Base-by-base conservation (phyloP, 768 basidiomycete genomes). In the Tubosaeta brunneosetosa region DNA sequence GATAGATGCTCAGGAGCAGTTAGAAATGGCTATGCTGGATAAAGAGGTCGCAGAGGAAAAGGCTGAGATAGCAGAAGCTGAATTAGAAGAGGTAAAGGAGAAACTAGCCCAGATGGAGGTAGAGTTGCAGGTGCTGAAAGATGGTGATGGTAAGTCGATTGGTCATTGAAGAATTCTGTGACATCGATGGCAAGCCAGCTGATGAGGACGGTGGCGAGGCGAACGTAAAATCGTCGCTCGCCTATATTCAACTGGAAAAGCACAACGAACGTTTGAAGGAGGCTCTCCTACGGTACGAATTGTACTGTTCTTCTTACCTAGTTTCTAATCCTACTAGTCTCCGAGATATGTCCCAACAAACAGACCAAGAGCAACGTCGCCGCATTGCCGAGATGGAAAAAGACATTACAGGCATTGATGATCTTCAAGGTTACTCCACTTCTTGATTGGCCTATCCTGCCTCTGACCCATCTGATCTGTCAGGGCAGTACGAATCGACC, bases 251-350 rank as follows among this genome's bases (percentile, higher is more conserved):
- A 64, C 82, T 99, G 1, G 94, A 97, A 73, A 97, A 91, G 67
- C 95, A 98, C 64, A 99, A 98, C 56, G 92, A 93, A 63, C 74
- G 97, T 14, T 72, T 99, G 50, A 97, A 97, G 69, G 97, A 98
- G 64, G 97, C 97, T 12, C 76, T 98, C 10, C 78, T 95, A 50
- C 80, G 85, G 88, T 92, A 40, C 33, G 78, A 62, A 4, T 26
- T 8, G 22, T 10, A 27, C 14, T 41, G 26, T 49, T 37, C 4
- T 42, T 19, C 10, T 19, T 25, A 1, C 12, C 14, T 2, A 5
- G 17, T 33, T 45, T 36, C 41, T 36, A 40, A 49, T 33, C 47
- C 14, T 48, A 3, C 13, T 17, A 94, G 93, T 44, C 71, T 98
- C 34, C 85, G 95, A 6, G 95, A 99, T 58, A 77, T 97, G 55